A percentile compares a stretch with the other conserved stretches of the same genome.
phyloP scores from a whole-genome alignment of 179 eudicot genomes.

The Silene noctiflora region DNA sequence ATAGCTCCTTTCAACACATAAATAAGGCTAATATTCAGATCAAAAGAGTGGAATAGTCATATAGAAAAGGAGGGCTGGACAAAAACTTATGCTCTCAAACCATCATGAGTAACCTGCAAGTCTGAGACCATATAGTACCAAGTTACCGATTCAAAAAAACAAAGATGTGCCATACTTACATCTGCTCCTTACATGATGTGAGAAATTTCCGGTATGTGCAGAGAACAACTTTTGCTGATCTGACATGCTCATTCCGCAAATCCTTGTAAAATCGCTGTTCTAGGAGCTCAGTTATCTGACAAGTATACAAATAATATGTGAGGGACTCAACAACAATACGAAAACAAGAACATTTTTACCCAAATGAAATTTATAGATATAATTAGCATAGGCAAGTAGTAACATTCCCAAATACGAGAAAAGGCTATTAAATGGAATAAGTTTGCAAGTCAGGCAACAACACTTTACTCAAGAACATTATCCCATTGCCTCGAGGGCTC shows the following conservation, averaged over 20 bases:
- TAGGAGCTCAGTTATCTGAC: slow-evolving; percentile 70
- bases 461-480: not conserved
- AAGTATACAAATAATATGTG: not conserved
- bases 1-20: not conserved
- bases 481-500: too few species aligned
- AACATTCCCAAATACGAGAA: not conserved
- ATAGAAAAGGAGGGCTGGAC: not conserved
- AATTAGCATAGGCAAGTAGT: not conserved
- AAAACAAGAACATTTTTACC: not conserved
- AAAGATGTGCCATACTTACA: slow-evolving; percentile 54
- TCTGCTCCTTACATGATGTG: slow-evolving; percentile 85
- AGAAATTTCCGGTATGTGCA: slow-evolving; percentile 69
- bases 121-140: not conserved
- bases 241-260: slow-evolving; percentile 64
- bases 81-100: not conserved
- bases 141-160: not conserved
- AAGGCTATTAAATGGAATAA: not conserved
- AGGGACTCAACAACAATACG: not conserved
- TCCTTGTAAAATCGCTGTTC: slow-evolving; percentile 90
- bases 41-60: not conserved
- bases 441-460: not conserved
- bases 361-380: not conserved
- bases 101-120: not conserved
- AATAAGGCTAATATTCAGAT: not conserved
- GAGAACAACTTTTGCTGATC: slow-evolving; percentile 66